Percentiles rank a stretch among this genome's conserved stretches.
Conservation (phyloP, 2,329 filamentous ascomycete genomes). For the Aspergillus sp. region DNA sequence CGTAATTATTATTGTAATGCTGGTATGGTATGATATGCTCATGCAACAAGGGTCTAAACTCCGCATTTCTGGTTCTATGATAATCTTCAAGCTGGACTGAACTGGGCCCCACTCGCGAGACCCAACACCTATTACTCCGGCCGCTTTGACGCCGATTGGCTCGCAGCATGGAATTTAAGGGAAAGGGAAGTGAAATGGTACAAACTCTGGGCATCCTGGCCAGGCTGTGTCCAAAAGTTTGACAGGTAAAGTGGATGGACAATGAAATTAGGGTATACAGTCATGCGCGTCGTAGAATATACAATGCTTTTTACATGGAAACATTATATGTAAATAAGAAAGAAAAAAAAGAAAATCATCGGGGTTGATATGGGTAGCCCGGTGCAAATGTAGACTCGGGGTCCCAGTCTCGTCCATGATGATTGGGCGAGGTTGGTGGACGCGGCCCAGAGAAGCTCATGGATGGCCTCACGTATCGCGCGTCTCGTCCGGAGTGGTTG, state of each 20-base stretch:
- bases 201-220: background rate
- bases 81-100: background rate
- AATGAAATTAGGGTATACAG: slow-evolving; percentile 7
- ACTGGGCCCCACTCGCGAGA: background rate
- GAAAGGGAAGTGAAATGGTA: slow-evolving; percentile 1
- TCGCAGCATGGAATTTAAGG: background rate
- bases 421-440: slow-evolving; percentile 35
- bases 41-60: background rate
- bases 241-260: background rate
- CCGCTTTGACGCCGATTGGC: background rate
- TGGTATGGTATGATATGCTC: background rate
- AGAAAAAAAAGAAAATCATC: background rate
- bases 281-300: slow-evolving; percentile 11
- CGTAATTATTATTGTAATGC: background rate
- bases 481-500: slow-evolving; percentile 41
- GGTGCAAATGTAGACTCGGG: slow-evolving; percentile 37
- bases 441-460: slow-evolving; percentile 51
- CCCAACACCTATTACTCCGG: slow-evolving; percentile 1
- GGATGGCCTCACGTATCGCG: slow-evolving; percentile 47
- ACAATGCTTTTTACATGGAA: slow-evolving; percentile 8
- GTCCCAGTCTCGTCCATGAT: slow-evolving; percentile 34
- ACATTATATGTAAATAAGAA: background rate
- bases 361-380: slow-evolving; percentile 5
- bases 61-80: background rate
- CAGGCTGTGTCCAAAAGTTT: background rate